Base-by-base conservation (phyloP, 345 rosid genomes). In the Lepidium sativum region DNA sequence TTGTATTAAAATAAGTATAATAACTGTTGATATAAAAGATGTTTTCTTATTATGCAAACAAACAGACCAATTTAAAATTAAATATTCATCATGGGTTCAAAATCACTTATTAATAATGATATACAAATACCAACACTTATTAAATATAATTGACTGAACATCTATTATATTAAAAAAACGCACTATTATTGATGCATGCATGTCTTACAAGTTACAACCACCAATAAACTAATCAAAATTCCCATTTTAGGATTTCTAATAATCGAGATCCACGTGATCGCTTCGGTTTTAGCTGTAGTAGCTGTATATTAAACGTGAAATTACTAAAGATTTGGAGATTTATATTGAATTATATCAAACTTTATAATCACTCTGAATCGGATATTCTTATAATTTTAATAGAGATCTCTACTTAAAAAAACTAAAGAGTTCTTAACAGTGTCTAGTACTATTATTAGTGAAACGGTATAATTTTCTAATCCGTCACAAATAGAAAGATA, bases 121-220 rank as follows among this genome's bases (percentile, higher is more conserved):
- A 45, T 25, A 54, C 56, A 37, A 35, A 4, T 25, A 25, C 29
- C 29, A 4, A 4, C 4, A 25, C 29, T 25, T 25, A 5, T 25
- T 4, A 25, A 25, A 25, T 25, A 25, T 25, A 23, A 4, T 1
- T 3, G 3, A 23, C 25, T 23, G 25, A 23, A 23, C 4, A 23
- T 20, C 21, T 20, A 20, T 23, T 23, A 23, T 50, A 9, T 34
- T 9, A 21, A 29, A 49, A 49, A 32, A 21, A 52, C 8, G 44
- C 39, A 61, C 49, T 27, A 17, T 15, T 35, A 54, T 35, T 18
- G 43, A 62, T 53, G 68, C 47, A 29, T 71, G 65, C 75, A 71
- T 71, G 52, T 63, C 75, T 48, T 71, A 48, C 40, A 71, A 56
- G 47, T 49, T 32, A 48, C 65, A 64, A 47, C 58, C 8, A 55